Conservation (phyloP, 2,329 filamentous ascomycete genomes). For the Phialophora tarda region DNA sequence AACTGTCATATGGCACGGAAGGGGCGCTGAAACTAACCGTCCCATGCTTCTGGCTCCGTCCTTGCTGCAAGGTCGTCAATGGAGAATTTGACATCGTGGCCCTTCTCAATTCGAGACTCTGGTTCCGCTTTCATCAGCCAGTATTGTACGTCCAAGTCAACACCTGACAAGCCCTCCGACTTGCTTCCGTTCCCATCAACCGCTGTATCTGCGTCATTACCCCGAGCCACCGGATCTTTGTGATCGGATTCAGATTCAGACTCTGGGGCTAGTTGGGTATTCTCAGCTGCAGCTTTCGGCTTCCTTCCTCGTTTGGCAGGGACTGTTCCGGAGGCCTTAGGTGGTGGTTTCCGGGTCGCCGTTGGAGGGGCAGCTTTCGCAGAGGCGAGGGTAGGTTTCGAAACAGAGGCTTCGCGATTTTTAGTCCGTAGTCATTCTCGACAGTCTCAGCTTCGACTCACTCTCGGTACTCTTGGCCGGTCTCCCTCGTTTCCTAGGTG, state of each 20-base stretch:
- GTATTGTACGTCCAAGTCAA: slow-evolving; percentile 56
- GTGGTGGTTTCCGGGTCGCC: not conserved
- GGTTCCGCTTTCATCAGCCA: slow-evolving; percentile 91
- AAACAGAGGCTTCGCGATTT: not conserved
- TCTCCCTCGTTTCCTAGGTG: slow-evolving; percentile 12
- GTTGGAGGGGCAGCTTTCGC: not conserved
- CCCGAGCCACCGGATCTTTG: not conserved
- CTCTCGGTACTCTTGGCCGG: slow-evolving; percentile 10
- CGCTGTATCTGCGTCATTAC: slow-evolving; percentile 23
- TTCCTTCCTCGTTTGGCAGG: slow-evolving; percentile 14
- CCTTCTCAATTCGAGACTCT: slow-evolving; percentile 82
- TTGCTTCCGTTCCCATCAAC: slow-evolving; percentile 27
- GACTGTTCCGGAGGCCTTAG: not conserved
- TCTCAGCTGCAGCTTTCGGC: not conserved
- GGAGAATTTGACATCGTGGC: slow-evolving; percentile 87
- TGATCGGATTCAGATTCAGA: not conserved
- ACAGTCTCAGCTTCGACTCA: not conserved
- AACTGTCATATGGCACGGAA: not conserved
- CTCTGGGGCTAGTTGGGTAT: slow-evolving; percentile 6
- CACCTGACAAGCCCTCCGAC: slow-evolving; percentile 15
- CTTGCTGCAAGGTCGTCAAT: slow-evolving; percentile 84
- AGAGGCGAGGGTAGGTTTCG: not conserved
- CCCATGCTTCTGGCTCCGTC: slow-evolving; percentile 83
- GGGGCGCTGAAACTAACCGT: slow-evolving; percentile 64
- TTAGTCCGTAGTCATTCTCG: not conserved